Evolutionary conservation across 2,329 filamentous ascomycete species (phyloP).

Genomic region (Rhinocladiella similis): DNA sequence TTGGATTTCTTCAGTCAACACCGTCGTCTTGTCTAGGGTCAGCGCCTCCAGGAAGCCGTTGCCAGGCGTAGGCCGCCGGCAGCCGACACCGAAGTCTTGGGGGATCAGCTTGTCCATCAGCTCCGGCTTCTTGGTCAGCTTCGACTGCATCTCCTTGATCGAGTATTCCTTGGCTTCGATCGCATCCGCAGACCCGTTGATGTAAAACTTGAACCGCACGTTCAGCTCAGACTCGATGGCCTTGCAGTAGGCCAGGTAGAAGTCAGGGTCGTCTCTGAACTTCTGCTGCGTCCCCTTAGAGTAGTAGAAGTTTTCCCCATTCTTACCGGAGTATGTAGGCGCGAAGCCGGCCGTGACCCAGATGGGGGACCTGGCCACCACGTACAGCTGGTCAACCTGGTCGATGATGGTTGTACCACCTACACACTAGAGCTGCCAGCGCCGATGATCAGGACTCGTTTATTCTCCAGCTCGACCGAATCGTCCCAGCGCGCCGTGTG

Average conservation of each 20-base stretch:
- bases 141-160: not conserved
- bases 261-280: conserved; percentile 2
- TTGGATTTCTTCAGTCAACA: conserved; percentile 8
- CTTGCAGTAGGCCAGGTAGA: conserved; percentile 19
- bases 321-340: conserved; percentile 18
- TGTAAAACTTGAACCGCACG: conserved; percentile 11
- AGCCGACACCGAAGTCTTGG: conserved; percentile 44
- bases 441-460: conserved; percentile 29
- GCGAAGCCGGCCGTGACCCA: conserved; percentile 29
- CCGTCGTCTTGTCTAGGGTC: conserved; percentile 3
- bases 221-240: conserved; percentile 21
- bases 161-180: conserved; percentile 3
- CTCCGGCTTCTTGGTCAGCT: conserved; percentile 18
- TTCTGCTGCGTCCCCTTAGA: conserved; percentile 16
- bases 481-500: conserved; percentile 35
- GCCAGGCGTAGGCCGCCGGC: conserved; percentile 43
- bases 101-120: conserved; percentile 48
- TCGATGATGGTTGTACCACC: conserved; percentile 38
- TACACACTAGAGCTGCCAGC: conserved; percentile 28
- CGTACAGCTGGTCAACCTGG: conserved; percentile 32
- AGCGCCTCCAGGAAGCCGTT: conserved; percentile 26
- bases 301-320: conserved; percentile 15
- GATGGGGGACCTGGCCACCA: conserved; percentile 32
- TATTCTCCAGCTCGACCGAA: conserved; percentile 27
- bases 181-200: conserved; percentile 5